Base-by-base conservation (phyloP, 2,329 filamentous ascomycete genomes). In the Pseudopithomyces chartarum region DNA sequence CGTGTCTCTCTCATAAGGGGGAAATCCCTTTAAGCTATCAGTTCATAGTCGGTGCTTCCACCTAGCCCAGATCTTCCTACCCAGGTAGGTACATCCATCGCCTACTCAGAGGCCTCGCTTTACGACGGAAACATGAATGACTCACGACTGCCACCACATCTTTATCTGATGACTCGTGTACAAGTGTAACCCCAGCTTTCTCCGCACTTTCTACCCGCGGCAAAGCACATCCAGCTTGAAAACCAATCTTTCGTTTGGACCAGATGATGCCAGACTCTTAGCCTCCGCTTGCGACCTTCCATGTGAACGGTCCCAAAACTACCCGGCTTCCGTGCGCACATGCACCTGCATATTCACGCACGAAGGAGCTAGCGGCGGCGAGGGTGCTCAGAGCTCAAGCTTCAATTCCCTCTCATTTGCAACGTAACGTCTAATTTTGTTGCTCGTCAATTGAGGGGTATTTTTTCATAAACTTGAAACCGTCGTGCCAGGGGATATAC, bases 161-260 rank as follows among this genome's bases (percentile, higher is more conserved):
- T n/a, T n/a, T 5, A 3, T 19, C 11, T 22, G 54, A 44, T 60
- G 50, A 58, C 52, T 58, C 60, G 52, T 20, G 43, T 23, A 29
- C 26, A 19, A 15, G 5, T 20, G 3, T 11, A 2, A 34, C 23
- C 33, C 36, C 45, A 38, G 38, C 19, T 12, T 44, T 52, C 52
- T 58, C 60, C 46, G 56, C 59, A 47, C 17, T 29, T 26, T 2
- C 55, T 12, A 53, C 17, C 55, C 54, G 59, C 61, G 59, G 59
- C 47, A 57, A 60, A 64, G 22, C 36, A 44, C 26, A 45, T 56
- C 59, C 39, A 47, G 42, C 26, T 33, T 20, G 15, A 40, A 11
- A 15, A 6, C n/a, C 11, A 44, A 17, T n/a, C 48, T 23, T 39
- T 47, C 49, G 51, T 56, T 33, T 34, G 29, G 29, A 29, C 12